phyloP scores from a whole-genome alignment of 176 grass and related monocot species.

The Echinochloa phyllopogon region DNA sequence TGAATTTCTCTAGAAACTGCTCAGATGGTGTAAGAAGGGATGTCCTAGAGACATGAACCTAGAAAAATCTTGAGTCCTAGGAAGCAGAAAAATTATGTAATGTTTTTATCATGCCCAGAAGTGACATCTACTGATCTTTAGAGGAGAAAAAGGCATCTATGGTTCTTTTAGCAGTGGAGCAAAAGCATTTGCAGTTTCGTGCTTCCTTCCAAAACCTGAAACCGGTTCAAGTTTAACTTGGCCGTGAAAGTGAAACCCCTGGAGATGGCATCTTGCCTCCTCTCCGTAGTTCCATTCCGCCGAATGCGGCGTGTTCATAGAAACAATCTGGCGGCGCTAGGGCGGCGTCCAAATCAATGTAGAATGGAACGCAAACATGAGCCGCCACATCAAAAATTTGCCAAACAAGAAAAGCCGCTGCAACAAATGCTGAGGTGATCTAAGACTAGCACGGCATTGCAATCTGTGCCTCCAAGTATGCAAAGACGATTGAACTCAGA shows the following conservation, averaged over 20 bases:
- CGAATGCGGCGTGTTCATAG: not conserved
- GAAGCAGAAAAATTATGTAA: not conserved
- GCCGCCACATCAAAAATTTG: not conserved
- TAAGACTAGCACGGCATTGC: not conserved
- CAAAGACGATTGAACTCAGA: not conserved
- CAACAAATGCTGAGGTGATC: not conserved
- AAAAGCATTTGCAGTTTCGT: not conserved
- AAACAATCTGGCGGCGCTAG: not conserved
- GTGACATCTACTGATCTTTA: not conserved
- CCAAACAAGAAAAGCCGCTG: not conserved
- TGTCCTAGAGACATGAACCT: not conserved
- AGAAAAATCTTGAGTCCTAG: not conserved
- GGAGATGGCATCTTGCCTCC: not conserved
- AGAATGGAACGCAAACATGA: not conserved
- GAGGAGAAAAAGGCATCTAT: not conserved
- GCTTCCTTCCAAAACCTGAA: not conserved
- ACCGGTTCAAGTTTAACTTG: too few relatives aligned
- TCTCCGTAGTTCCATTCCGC: not conserved
- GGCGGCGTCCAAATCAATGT: not conserved
- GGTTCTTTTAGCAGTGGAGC: not conserved
- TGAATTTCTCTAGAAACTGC: constrained; percentile 1
- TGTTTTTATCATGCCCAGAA: not conserved
- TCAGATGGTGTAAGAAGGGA: not conserved
- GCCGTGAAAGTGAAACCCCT: not conserved
- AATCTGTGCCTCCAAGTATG: not conserved